Percentiles rank a stretch among this genome's conserved stretches.
Conservation (phyloP, 1,139 yeast species). For the Kluyveromyces sp. region DNA sequence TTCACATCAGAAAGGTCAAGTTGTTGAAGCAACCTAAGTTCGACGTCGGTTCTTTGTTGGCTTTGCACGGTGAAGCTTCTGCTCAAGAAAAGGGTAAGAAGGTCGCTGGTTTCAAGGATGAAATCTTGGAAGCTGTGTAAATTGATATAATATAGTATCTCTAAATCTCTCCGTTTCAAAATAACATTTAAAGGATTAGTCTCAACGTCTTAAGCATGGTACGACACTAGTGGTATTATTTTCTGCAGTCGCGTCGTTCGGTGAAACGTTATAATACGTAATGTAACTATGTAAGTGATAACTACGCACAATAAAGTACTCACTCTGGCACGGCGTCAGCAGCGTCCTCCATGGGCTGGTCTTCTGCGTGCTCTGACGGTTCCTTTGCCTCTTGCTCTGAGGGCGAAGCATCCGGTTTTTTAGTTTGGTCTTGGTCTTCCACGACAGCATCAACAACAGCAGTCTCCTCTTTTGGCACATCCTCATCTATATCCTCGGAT, state of each 20-base stretch:
- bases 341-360: background rate
- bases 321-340: background rate
- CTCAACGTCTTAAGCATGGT: too few species aligned
- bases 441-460: background rate
- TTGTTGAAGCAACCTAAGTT: constrained; percentile 87
- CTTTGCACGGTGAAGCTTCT: constrained; percentile 86
- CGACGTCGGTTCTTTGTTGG: constrained; percentile 80
- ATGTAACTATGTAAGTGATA: too few species aligned
- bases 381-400: background rate
- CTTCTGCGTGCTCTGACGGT: background rate
- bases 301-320: too few species aligned
- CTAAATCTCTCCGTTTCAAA: constrained; percentile 5
- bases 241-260: too few species aligned
- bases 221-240: too few species aligned
- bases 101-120: constrained; percentile 85
- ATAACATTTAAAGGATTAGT: constrained; percentile 8
- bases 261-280: too few species aligned
- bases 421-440: background rate
- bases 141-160: constrained; percentile 15
- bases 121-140: constrained; percentile 79
- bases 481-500: constrained; percentile 5
- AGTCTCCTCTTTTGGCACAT: constrained; percentile 4
- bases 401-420: too few species aligned
- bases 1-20: constrained; percentile 87
- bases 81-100: constrained; percentile 86